Evolutionary conservation across 768 basidiomycete genomes (phyloP).

Genomic region (Boletus fagicola): DNA sequence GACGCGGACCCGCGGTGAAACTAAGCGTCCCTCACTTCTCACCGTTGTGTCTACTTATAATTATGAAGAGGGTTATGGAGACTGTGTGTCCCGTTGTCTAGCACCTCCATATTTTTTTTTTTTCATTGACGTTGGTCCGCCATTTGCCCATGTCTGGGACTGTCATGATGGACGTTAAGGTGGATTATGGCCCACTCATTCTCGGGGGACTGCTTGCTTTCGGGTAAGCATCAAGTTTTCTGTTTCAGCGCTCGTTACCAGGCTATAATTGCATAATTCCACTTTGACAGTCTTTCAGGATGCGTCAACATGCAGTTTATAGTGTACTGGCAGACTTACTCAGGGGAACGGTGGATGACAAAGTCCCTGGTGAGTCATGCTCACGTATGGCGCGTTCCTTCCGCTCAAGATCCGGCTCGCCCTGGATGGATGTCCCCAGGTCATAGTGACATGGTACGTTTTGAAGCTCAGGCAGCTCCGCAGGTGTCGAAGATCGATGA

Average conservation of each 20-base stretch:
- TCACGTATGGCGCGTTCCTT: background rate
- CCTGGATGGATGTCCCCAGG: slow-evolving; percentile 9
- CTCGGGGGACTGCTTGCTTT: slow-evolving; percentile 26
- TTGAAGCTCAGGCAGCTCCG: background rate
- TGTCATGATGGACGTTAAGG: background rate
- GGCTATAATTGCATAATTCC: background rate
- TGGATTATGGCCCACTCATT: slow-evolving; percentile 20
- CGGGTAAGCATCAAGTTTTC: slow-evolving; percentile 2
- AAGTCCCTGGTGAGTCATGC: slow-evolving; percentile 18
- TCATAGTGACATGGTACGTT: slow-evolving; percentile 21
- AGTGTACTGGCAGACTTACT: slow-evolving; percentile 23
- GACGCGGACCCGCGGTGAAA: too few relatives aligned
- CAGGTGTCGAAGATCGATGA: background rate
- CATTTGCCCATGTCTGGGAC: background rate
- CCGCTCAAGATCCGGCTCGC: background rate
- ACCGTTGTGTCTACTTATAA: too few relatives aligned
- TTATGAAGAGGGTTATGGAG: too few relatives aligned
- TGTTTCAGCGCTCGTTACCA: background rate
- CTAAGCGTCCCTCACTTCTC: too few relatives aligned
- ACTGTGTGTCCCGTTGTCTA: too few relatives aligned
- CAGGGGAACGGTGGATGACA: slow-evolving; percentile 17
- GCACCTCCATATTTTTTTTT: too few relatives aligned
- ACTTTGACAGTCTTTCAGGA: slow-evolving; percentile 22
- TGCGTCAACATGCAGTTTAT: slow-evolving; percentile 28
- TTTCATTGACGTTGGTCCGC: too few relatives aligned